Evolutionary conservation across 23 red algal species (phyloP), one percentile per base, ranked within the genome.

Genomic region (Gracilaria domingensis): DNA sequence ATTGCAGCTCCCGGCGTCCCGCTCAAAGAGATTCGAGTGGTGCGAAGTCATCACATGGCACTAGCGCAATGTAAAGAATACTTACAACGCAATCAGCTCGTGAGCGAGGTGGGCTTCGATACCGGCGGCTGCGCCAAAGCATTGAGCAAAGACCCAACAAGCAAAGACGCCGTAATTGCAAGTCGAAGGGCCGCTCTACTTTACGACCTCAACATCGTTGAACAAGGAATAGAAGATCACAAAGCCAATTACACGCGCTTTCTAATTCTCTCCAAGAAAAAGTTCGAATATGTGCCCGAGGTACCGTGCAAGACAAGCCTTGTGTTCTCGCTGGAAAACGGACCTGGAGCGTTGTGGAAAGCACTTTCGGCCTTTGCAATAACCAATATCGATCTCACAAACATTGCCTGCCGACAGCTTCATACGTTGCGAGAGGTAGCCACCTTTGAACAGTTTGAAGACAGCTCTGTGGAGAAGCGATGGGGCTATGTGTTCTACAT

Each of bases 401-500:
- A 96, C 38, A 96, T 99, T 62, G 97, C 96, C 88, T 90, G 88
- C 57, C 84, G 97, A 50, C 97, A 99, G 55, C 78, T 95, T 67
- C 69, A 83, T 33, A 91, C 82, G 7, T 29, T 97, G 26, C 33
- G 49, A 4, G 75, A 76, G 21, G 91, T 71, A 21, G 28, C 65
- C 14, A 17, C 24, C 26, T 73, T 50, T 42, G 89, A 79, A 6
- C 48, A 49, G 67, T 58, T 75, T 9, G 66, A 60, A 13, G 20
- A 39, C 42, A 40, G n/a, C 20, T 29, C 67, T 44, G 67, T 70
- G 34, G 75, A 87, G 71, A 77, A 61, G 24, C 73, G 96, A 78
- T 99, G 97, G 97, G 82, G 90, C 1, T 99, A 96, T 81, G 85
- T 99, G 12, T 99, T 99, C 76, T 99, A 95, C 85, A 59, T 99